These are phyloP conservation scores for Bipolaris victoriae DNA, from an alignment of 2,329 filamentous ascomycete genomes.

Conservation along the genomic window DNA sequence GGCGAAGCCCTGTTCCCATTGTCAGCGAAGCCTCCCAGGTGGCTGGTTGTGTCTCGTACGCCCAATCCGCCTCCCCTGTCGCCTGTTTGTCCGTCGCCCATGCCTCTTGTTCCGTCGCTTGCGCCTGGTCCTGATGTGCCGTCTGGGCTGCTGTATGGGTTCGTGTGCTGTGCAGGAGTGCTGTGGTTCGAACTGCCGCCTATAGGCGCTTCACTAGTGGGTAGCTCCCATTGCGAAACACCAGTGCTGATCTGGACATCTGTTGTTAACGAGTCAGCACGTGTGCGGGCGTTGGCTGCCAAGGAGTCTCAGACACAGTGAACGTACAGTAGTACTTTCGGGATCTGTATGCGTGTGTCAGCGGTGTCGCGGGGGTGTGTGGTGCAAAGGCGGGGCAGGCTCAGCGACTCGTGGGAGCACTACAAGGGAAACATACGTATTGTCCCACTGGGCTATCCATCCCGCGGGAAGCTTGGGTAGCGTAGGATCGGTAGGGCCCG, in stretches of 20 bases:
- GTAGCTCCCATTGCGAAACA: slow-evolving; percentile 75
- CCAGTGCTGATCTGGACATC: slow-evolving; percentile 74
- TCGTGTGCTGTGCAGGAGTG: slow-evolving; percentile 55
- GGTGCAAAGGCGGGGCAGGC: slow-evolving; percentile 23
- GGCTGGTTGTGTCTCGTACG: slow-evolving; percentile 54
- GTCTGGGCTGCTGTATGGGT: slow-evolving; percentile 66
- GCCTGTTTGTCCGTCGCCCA: slow-evolving; percentile 58
- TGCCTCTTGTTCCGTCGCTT: slow-evolving; percentile 57
- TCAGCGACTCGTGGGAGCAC: neutral
- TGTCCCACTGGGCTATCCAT: slow-evolving; percentile 52
- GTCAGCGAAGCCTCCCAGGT: slow-evolving; percentile 30
- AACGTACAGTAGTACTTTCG: slow-evolving; percentile 50
- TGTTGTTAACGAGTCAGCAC: slow-evolving; percentile 10
- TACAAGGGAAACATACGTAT: slow-evolving; percentile 35
- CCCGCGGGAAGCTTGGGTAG: slow-evolving; percentile 48
- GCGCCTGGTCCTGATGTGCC: slow-evolving; percentile 34
- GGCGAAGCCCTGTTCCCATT: slow-evolving; percentile 61
- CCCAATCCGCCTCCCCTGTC: slow-evolving; percentile 66
- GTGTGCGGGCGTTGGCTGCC: neutral
- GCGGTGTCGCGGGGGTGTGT: slow-evolving; percentile 27
- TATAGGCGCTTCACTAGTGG: slow-evolving; percentile 68
- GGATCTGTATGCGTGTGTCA: slow-evolving; percentile 38
- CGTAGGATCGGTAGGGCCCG: slow-evolving; percentile 48
- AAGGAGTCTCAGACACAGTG: neutral
- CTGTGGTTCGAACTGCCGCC: slow-evolving; percentile 62